A percentile compares a stretch with the other conserved stretches of the same genome.
Conservation (phyloP, 2,329 filamentous ascomycete species). For the Metarhizium album region DNA sequence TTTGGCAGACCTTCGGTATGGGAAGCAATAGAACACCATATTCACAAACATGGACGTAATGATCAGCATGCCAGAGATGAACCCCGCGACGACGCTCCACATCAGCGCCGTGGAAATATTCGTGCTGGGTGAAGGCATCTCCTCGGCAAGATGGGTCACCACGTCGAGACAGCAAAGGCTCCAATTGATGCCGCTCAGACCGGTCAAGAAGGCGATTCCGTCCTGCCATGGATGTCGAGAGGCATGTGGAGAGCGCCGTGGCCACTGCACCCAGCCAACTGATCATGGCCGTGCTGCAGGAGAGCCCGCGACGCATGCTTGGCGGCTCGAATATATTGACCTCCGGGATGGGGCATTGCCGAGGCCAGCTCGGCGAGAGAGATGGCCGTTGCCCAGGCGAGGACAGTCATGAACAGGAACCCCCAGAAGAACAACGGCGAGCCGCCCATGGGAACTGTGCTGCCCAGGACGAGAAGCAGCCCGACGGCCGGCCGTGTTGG, state of each 20-base stretch:
- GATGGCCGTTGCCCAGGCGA: constrained; percentile 15
- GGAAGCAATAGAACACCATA: constrained; percentile 18
- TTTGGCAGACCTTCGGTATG: constrained; percentile 13
- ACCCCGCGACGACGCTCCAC: constrained; percentile 15
- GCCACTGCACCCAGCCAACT: constrained; percentile 18
- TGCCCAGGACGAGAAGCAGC: constrained; percentile 13
- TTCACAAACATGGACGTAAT: constrained; percentile 13
- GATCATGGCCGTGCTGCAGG: constrained; percentile 15
- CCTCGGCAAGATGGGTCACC: constrained; percentile 17
- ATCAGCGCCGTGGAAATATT: constrained; percentile 10
- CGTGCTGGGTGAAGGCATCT: constrained; percentile 16
- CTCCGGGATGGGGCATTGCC: constrained; percentile 18
- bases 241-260: constrained; percentile 14
- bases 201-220: constrained; percentile 19
- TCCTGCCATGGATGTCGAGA: constrained; percentile 16
- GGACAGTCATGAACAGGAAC: constrained; percentile 13
- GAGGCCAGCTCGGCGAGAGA: constrained; percentile 18
- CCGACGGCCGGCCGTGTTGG: constrained; percentile 16
- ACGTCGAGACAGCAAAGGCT: constrained; percentile 20
- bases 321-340: constrained; percentile 17
- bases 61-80: constrained; percentile 12
- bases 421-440: constrained; percentile 17
- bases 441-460: constrained; percentile 13
- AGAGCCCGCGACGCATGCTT: constrained; percentile 9
- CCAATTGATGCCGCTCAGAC: constrained; percentile 19